phyloP scores from a whole-genome alignment of 441 rosid genomes.

The Sinapis alba region DNA sequence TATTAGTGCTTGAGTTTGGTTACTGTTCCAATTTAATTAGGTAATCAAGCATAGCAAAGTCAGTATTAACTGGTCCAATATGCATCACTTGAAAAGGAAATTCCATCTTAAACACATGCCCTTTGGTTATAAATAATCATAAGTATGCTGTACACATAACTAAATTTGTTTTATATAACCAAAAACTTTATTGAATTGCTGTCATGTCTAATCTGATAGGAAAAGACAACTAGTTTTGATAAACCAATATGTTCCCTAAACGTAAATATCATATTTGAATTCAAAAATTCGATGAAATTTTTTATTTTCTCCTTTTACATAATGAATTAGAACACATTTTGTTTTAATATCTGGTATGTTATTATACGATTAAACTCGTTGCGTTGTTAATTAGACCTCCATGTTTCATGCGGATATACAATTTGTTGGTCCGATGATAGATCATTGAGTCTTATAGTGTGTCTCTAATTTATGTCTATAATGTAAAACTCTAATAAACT shows the following conservation, averaged over 20 bases:
- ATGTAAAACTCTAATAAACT: neutral
- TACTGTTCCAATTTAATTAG: conserved; percentile 31
- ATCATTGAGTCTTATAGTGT: neutral
- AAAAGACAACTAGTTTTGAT: neutral
- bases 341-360: neutral
- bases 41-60: conserved; percentile 33
- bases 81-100: conserved; percentile 39
- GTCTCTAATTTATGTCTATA: neutral
- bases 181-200: neutral
- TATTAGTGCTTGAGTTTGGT: conserved; percentile 40
- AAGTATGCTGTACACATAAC: neutral
- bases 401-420: conserved; percentile 36
- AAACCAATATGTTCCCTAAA: neutral
- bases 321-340: neutral
- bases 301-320: neutral
- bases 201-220: conserved; percentile 22
- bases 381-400: conserved; percentile 11
- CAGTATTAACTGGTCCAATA: conserved; percentile 38
- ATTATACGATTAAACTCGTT: conserved; percentile 1
- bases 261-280: neutral
- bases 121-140: conserved; percentile 9
- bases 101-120: conserved; percentile 7
- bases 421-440: conserved; percentile 34
- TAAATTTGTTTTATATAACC: conserved; percentile 1
- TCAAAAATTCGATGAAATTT: neutral